Evolutionary conservation across 192 early-diverging fungal species (phyloP), one percentile per base, ranked within the genome.

Genomic region (Backusella circina): DNA sequence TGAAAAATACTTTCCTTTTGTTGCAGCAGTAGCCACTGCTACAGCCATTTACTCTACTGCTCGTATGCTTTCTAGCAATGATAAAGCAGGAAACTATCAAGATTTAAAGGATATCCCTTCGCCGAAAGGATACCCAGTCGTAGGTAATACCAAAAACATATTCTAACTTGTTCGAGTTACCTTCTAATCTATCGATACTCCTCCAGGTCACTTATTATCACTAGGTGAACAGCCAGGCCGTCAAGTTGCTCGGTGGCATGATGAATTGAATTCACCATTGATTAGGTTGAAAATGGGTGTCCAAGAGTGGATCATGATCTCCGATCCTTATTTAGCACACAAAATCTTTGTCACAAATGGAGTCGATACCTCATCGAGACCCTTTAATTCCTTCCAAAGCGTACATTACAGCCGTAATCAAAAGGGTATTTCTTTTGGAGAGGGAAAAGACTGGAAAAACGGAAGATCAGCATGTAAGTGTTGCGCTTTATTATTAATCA

Each of bases 341-440:
- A 64, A 73, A 23, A 23, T 73, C 64, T 26, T 73, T 38, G 71
- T 64, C 8, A 64, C 33, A 16, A 35, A 73, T 28, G 71, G 71
- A 5, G 35, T 21, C 1, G 33, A 73, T 8, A 37, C 71, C 0
- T 39, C 71, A 15, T 2, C n/a, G 33, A 32, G 71, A 12, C n/a
- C 15, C 9, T 33, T 64, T 23, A 54, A 31, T 21, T 21, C 32
- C 9, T 39, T 33, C 21, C 18, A n/a, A 7, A 26, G 33, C 3
- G 13, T 26, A 15, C 33, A 73, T 16, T 73, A 73, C 32, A 32
- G 44, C 12, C 13, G 35, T 0, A 33, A 31, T 2, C 51, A 54
- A 73, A 73, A 38, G 36, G 54, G 54, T 28, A 61, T 61, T 1
- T 0, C 54, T 30, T 41, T 41, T 47, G 37, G 33, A 1, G 65